These are phyloP conservation scores for Cercophora scortea DNA, from an alignment of 495 filamentous ascomycete species.

Conservation along the genomic window DNA sequence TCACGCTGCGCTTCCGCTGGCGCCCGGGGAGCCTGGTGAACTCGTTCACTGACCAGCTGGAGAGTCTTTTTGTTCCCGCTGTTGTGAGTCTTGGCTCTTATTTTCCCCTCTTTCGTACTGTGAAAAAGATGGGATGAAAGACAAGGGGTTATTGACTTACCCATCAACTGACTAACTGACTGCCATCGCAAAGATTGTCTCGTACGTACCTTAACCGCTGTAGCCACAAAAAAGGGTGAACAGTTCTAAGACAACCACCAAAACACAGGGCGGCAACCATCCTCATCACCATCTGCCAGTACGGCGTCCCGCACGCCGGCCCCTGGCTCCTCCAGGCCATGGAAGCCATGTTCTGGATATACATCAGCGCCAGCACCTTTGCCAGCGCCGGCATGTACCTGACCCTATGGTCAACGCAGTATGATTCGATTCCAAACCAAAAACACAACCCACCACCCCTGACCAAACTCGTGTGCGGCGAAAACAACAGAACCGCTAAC, in stretches of 20 bases:
- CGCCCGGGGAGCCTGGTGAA: slow-evolving; percentile 64
- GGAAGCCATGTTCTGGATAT: slow-evolving; percentile 65
- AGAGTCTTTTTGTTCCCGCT: slow-evolving; percentile 72
- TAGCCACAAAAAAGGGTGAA: too few species aligned
- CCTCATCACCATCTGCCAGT: slow-evolving; percentile 71
- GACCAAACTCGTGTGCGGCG: too few species aligned
- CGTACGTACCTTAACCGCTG: slow-evolving; percentile 14
- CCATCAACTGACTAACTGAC: background rate
- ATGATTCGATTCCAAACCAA: slow-evolving; percentile 7
- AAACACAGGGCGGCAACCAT: slow-evolving; percentile 59
- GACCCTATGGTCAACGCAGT: slow-evolving; percentile 56
- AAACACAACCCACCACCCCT: too few species aligned
- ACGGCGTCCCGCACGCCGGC: slow-evolving; percentile 59
- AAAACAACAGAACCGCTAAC: too few species aligned
- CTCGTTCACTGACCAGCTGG: slow-evolving; percentile 69
- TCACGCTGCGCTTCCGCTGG: slow-evolving; percentile 60
- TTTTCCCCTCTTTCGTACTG: background rate
- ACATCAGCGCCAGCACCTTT: slow-evolving; percentile 54
- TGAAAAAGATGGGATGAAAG: too few species aligned
- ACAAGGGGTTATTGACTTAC: too few species aligned
- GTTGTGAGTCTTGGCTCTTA: slow-evolving; percentile 33
- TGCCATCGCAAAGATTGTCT: slow-evolving; percentile 30
- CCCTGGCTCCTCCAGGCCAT: slow-evolving; percentile 60
- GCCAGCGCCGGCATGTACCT: slow-evolving; percentile 66
- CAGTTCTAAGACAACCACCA: too few species aligned